Evolutionary conservation across 1,139 yeast genomes (phyloP), one percentile per base, ranked within the genome.

Genomic region (Yamadazyma conglobata): DNA sequence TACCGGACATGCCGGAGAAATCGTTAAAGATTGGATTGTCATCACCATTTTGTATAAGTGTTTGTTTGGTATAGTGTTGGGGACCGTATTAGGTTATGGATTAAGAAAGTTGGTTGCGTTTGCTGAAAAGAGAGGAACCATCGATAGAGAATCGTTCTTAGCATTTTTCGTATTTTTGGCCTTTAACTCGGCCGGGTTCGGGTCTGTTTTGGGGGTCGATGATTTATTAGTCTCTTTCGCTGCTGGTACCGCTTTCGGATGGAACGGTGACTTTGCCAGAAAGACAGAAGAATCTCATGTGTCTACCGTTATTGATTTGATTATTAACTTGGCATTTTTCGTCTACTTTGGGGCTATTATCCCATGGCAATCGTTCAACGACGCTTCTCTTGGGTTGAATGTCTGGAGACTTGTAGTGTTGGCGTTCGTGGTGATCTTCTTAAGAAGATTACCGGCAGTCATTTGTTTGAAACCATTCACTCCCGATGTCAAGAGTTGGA

Each of bases 191-290:
- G 95, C 96, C 1, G 98, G 98, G 4, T 75, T 91, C 39, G 97
- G 97, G 9, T 77, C 96, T 4, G 78, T 89, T 52, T 65, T 91
- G 34, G 97, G 97, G 25, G 85, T 84, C 10, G 98, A 91, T 56
- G 98, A 91, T 56, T 73, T 91, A 43, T 67, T 91, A 32, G 95
- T 87, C 2, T 83, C 96, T 3, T 91, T 91, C 59, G 86, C 95
- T 4, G 97, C 97, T 0, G 98, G 98, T 24, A 79, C 96, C 0
- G 88, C 96, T 0, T 91, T 91, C 55, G 82, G 96, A 0, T 91
- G 96, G 96, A 93, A 88, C 54, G 96, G 96, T 11, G 87, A 91
- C 76, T 87, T 86, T 57, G 80, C 95, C 5, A 70, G 70, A 38
- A 82, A 80, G 48, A 88, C 96, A 0, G 95, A 87, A 50, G 96